phyloP scores from a whole-genome alignment of 495 filamentous ascomycete genomes.

The Pyrenula massariospora region DNA sequence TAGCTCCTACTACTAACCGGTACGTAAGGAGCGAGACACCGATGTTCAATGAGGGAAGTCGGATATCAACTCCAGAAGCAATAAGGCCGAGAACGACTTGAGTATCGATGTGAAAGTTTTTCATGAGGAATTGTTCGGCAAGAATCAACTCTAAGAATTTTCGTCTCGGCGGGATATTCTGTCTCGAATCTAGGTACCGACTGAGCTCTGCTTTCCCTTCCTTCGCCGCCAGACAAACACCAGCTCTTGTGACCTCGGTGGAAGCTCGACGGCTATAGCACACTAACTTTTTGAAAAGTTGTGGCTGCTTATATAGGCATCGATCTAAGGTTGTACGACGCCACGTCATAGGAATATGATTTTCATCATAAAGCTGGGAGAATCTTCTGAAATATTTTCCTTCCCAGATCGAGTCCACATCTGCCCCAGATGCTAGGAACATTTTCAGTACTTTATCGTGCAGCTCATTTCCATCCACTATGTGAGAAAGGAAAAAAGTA shows the following conservation, averaged over 20 bases:
- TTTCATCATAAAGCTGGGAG: background rate
- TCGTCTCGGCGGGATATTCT: background rate
- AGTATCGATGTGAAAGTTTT: background rate
- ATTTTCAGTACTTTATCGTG: background rate
- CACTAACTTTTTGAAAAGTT: background rate
- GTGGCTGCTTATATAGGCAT: background rate
- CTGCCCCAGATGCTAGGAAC: background rate
- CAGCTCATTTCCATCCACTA: background rate
- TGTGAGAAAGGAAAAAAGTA: background rate
- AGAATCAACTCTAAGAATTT: constrained; percentile 9
- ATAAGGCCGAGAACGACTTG: constrained; percentile 5
- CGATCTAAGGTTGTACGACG: background rate
- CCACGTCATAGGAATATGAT: background rate
- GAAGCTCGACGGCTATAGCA: constrained; percentile 1
- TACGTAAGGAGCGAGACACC: background rate
- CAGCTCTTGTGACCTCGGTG: constrained; percentile 3
- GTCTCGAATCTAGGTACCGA: constrained; percentile 5
- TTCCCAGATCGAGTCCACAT: background rate
- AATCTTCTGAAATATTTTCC: background rate
- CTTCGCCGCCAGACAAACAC: constrained; percentile 6
- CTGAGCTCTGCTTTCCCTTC: constrained; percentile 2
- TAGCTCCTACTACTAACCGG: background rate
- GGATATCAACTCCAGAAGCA: constrained; percentile 7
- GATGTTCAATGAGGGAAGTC: constrained; percentile 1
- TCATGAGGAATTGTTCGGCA: constrained; percentile 5